phyloP scores from a whole-genome alignment of 1,284 basidiomycete genomes.

The Trametes pubescens region DNA sequence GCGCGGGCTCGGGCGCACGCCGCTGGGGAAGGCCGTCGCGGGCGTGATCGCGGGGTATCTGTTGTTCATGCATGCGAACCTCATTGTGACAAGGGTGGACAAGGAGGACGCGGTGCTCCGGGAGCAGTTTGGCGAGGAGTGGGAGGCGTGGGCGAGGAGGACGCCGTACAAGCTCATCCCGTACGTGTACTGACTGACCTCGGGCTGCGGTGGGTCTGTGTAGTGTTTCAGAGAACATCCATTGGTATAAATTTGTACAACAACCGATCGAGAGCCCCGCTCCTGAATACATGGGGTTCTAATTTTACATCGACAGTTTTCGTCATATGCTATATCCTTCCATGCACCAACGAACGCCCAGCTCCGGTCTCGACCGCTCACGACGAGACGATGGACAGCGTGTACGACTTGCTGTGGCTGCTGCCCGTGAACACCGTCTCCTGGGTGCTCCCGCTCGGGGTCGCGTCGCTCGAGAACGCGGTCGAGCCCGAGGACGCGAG shows the following conservation, averaged over 20 bases:
- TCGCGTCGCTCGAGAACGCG: constrained; percentile 56
- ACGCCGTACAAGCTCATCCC: constrained; percentile 27
- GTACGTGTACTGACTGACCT: constrained; percentile 10
- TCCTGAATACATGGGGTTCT: neutral
- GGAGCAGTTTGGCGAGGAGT: constrained; percentile 26
- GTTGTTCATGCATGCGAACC: constrained; percentile 3
- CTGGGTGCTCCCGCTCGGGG: constrained; percentile 62
- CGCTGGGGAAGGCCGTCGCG: constrained; percentile 1
- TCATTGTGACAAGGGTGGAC: constrained; percentile 7
- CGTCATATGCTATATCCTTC: neutral
- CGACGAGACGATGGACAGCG: constrained; percentile 49
- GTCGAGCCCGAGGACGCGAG: constrained; percentile 62
- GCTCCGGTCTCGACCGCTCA: neutral
- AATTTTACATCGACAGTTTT: neutral
- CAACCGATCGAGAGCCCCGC: neutral
- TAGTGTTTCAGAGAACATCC: neutral
- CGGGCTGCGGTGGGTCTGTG: neutral
- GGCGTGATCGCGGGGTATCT: constrained; percentile 5
- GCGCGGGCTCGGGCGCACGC: constrained; percentile 6
- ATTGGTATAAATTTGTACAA: neutral
- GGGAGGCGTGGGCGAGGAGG: constrained; percentile 26
- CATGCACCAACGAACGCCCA: neutral
- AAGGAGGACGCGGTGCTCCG: constrained; percentile 26
- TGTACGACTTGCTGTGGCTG: constrained; percentile 53
- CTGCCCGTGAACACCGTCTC: constrained; percentile 59